Conservation (phyloP, 805 yeast species). For the Metschnikowia gruessii region DNA sequence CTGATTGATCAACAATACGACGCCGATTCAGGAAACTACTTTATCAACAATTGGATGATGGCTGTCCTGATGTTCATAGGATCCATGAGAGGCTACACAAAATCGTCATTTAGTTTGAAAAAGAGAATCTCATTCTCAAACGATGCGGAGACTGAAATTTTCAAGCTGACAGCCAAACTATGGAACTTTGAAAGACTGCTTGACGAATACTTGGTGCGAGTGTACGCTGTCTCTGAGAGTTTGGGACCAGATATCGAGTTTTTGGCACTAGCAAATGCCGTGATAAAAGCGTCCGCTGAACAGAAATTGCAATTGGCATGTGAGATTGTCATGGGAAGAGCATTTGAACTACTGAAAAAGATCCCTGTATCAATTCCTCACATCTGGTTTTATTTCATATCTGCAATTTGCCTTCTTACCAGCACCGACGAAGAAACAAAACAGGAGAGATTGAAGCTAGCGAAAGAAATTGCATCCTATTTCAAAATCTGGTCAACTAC, state of each 20-base stretch:
- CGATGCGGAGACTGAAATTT: conserved; percentile 7
- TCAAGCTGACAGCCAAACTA: conserved; percentile 4
- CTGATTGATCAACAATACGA: conserved; percentile 7
- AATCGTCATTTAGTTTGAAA: conserved; percentile 9
- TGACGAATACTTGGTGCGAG: conserved; percentile 9
- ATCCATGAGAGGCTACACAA: conserved; percentile 14
- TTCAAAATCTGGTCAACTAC: conserved; percentile 34
- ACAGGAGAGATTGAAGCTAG: conserved; percentile 20
- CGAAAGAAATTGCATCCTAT: conserved; percentile 22
- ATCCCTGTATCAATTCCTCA: conserved; percentile 25
- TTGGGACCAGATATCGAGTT: conserved; percentile 17
- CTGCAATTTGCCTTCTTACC: conserved; percentile 20
- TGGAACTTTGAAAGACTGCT: conserved; percentile 12
- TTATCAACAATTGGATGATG: conserved; percentile 10
- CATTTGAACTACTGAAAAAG: conserved; percentile 22
- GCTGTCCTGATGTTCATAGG: conserved; percentile 13
- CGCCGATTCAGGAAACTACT: conserved; percentile 7
- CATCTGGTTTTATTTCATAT: conserved; percentile 22
- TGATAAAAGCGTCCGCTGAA: conserved; percentile 14
- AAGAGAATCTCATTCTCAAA: conserved; percentile 9
- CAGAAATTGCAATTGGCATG: conserved; percentile 22
- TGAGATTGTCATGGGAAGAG: conserved; percentile 13
- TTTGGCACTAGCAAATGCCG: conserved; percentile 15
- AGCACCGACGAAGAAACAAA: conserved; percentile 22
- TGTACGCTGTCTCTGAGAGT: neutral